Evolutionary conservation across 805 yeast genomes (phyloP).

Genomic region (Komagataella kurtzmanii): DNA sequence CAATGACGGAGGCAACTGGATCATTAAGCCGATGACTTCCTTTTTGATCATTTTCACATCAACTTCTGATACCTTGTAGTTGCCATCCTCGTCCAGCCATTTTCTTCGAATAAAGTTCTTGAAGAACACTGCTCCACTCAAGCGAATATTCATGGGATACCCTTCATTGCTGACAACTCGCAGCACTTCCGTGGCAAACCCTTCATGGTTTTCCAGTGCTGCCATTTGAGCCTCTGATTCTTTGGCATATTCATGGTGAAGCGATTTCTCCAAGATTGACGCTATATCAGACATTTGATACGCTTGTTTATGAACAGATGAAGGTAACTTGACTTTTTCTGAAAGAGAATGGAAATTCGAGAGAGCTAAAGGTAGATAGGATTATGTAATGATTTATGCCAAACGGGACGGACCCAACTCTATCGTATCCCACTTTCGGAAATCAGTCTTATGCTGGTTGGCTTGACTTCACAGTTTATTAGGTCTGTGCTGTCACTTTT

Average conservation of each 20-base stretch:
- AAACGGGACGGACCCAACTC: conserved; percentile 16
- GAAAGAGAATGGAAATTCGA: neutral
- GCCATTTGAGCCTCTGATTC: conserved; percentile 54
- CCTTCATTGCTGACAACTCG: conserved; percentile 61
- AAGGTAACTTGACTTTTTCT: neutral
- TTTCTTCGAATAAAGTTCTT: conserved; percentile 74
- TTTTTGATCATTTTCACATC: conserved; percentile 60
- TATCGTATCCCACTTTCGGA: conserved; percentile 19
- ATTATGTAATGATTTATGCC: conserved; percentile 22
- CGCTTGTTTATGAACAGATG: neutral
- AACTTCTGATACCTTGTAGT: conserved; percentile 40
- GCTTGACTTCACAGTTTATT: conserved; percentile 15
- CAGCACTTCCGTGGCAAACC: conserved; percentile 64
- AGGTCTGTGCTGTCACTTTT: conserved; percentile 11
- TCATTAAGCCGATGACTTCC: conserved; percentile 81
- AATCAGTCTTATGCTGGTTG: conserved; percentile 17
- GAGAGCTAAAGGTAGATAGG: neutral
- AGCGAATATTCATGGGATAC: conserved; percentile 41
- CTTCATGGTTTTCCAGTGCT: conserved; percentile 48
- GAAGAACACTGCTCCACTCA: conserved; percentile 85
- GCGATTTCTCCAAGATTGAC: conserved; percentile 45
- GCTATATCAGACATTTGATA: conserved; percentile 32
- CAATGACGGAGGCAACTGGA: conserved; percentile 59
- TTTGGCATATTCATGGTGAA: conserved; percentile 50
- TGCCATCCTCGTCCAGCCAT: conserved; percentile 89